phyloP scores from a whole-genome alignment of 176 grass and related monocot species.

The Elaeis guineensis region DNA sequence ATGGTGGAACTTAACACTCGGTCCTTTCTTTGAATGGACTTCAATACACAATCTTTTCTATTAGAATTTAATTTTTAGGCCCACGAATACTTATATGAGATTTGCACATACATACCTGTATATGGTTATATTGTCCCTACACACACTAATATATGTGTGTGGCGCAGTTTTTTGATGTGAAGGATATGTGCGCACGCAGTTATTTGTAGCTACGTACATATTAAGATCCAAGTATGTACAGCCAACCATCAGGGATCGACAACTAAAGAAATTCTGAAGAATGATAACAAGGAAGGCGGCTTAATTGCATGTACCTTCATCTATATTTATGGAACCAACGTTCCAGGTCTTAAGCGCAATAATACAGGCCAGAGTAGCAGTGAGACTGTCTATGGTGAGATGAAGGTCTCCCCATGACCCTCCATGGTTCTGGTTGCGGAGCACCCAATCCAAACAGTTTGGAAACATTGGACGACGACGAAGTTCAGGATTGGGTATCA shows the following conservation, averaged over 20 bases:
- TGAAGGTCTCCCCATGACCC: conserved; percentile 1
- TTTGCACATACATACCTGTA: too few species aligned
- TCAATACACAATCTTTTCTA: too few species aligned
- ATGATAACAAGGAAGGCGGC: too few species aligned
- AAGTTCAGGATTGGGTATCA: not conserved
- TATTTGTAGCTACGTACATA: not conserved
- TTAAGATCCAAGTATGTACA: too few species aligned
- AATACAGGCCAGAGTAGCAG: conserved; percentile 2
- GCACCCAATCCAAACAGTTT: not conserved
- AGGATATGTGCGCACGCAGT: not conserved
- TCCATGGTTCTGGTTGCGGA: not conserved
- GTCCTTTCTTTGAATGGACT: too few species aligned
- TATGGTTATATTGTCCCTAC: too few species aligned
- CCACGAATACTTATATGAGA: too few species aligned
- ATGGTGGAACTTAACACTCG: too few species aligned
- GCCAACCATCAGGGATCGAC: too few species aligned
- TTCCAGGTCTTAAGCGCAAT: conserved; percentile 2
- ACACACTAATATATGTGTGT: not conserved
- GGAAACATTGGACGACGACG: conserved; percentile 2
- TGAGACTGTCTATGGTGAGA: not conserved
- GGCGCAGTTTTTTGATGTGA: too few species aligned
- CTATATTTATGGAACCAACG: not conserved
- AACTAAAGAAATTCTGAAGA: too few species aligned
- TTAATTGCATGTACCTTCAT: not conserved
- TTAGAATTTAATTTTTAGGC: too few species aligned